A percentile compares a stretch with the other conserved stretches of the same genome.
Evolutionary conservation across 208 protist species (phyloP).

Genomic region (Acanthamoeba sp.): DNA sequence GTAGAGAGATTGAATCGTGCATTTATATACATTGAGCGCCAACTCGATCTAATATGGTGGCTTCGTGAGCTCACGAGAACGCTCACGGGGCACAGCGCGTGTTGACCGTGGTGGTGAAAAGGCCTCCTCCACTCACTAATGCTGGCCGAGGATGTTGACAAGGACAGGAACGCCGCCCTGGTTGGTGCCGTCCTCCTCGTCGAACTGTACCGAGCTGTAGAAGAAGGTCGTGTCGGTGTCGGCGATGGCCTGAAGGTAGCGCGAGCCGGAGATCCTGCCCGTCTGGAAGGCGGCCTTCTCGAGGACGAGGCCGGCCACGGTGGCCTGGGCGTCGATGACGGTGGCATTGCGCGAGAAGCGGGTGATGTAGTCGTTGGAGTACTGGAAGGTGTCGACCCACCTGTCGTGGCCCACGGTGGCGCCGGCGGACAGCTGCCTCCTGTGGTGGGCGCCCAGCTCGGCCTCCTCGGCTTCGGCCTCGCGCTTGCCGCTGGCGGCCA

Average conservation of each 20-base stretch:
- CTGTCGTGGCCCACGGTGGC: constrained; percentile 44
- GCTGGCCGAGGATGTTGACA: not conserved
- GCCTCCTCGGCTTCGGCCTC: not conserved
- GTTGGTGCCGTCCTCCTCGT: not conserved
- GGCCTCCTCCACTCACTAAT: not conserved
- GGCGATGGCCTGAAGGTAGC: not conserved
- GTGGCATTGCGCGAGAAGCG: constrained; percentile 38
- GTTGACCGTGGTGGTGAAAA: not conserved
- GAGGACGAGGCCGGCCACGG: not conserved
- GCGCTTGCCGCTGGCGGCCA: constrained; percentile 3
- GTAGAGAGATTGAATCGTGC: too few relatives aligned
- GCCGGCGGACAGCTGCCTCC: not conserved
- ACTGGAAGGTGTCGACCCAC: constrained; percentile 7
- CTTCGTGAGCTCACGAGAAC: too few relatives aligned
- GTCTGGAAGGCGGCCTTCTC: constrained; percentile 20
- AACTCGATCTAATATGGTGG: too few relatives aligned
- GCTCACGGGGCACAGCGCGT: too few relatives aligned
- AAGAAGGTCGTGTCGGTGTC: constrained; percentile 19
- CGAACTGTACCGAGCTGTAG: not conserved
- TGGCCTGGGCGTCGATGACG: constrained; percentile 41
- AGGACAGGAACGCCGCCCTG: not conserved
- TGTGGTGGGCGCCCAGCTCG: not conserved
- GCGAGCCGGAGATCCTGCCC: constrained; percentile 15
- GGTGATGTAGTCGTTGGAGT: not conserved
- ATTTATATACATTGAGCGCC: too few relatives aligned